Base-by-base conservation (phyloP, 441 rosid genomes). In the Viola pubescens region DNA sequence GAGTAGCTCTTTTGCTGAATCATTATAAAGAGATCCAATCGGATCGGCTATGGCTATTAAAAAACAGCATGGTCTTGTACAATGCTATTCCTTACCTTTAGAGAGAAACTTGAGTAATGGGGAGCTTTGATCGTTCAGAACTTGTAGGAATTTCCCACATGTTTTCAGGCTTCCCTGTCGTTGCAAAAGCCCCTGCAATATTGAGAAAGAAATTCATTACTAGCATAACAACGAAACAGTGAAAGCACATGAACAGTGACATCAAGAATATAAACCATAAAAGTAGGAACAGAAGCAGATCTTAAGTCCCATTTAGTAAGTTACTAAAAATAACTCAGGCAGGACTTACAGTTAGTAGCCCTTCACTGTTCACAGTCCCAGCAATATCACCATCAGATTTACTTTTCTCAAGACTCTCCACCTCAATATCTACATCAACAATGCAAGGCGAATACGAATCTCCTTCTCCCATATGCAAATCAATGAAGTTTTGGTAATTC, bases 121-220 rank as follows among this genome's bases (percentile, higher is more conserved):
- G 54, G 63, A 63, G 62, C 57, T 60, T 43, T 62, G 70, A 56
- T 63, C 52, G 67, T 69, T 59, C 64, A 60, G 64, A 43, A 67
- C 56, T 52, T 62, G 74, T 66, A 69, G 58, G 47, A 68, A 61
- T 38, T 54, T 72, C 67, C 70, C 70, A 71, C 95, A 89, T 10
- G 81, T 77, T 57, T 69, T 83, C 52, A 82, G 67, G 85, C 96
- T 91, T 56, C 80, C 82, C 73, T 89, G 98, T 73, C 97, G 83
- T 78, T 81, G 88, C 73, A 91, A 68, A 51, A 80, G 75, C 72
- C 82, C 89, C 65, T 79, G 89, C 79, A 72, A 59, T 9, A 56
- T 78, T 77, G 88, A 77, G 76, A 13, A 62, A 76, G 58, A 48
- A 68, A 69, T 58, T 9, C 62, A 56, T 38, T 46, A 38, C 46